Base-by-base conservation (phyloP, 176 grass and related monocot genomes). In the Zizania latifolia region DNA sequence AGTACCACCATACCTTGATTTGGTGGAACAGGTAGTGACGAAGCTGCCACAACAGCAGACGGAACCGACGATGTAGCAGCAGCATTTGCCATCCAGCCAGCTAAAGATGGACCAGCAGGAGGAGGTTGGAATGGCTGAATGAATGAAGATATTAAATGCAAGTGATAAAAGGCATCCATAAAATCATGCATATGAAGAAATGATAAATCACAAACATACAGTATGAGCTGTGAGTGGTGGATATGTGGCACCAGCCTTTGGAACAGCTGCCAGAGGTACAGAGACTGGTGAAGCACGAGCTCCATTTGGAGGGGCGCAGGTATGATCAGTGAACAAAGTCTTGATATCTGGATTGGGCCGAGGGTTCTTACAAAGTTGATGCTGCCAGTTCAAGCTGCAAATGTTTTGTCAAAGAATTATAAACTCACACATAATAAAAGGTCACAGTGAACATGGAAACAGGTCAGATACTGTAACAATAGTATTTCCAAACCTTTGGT, bases 381-480 rank as follows among this genome's bases (percentile, higher is more conserved):
- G 94, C 86, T 98, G 94, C 94, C 94, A 98, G 68, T 98, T 98
- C 82, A 98, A 92, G 72, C 94, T 98, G 86, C 83, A 76, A n/a
- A 57, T 79, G 24, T 46, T n/a, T n/a, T 46, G 12, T n/a, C 43
- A 29, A 66, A 43, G n/a, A 65, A 73, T 74, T 39, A 72, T 59
- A 5, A 35, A 73, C 24, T 72, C 27, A 44, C 45, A 58, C 27
- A 38, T 37, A 57, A 53, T 19, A 35, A n/a, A 79, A 37, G 71
- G 65, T 27, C 45, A 55, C 24, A 45, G 43, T 50, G 11, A 68
- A 50, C 33, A 75, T 27, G 26, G 19, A 71, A 74, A 82, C 3
- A 73, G 29, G 21, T 23, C 63, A 54, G 23, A 36, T 72, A 48
- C 4, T 43, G 31, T 43, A 70, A 71, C 12, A 44, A 15, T 61